These are phyloP conservation scores for Tylopilus sp. DNA, from an alignment of 768 basidiomycete genomes.

Conservation along the genomic window DNA sequence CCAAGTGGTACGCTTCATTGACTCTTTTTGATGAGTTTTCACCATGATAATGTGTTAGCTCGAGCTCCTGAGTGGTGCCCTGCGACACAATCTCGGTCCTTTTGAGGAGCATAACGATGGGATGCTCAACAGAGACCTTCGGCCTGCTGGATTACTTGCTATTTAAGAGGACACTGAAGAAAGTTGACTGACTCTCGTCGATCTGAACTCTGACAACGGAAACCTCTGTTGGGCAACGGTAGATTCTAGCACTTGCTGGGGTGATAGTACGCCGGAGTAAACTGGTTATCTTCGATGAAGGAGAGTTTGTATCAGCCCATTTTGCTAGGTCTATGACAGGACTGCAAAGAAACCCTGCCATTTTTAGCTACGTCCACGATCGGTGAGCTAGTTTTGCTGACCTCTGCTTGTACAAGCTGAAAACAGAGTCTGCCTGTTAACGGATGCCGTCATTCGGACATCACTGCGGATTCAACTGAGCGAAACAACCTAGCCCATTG, in stretches of 20 bases:
- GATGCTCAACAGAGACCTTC: background rate
- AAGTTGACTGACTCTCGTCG: slow-evolving; percentile 40
- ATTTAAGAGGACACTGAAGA: no score
- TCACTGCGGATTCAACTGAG: slow-evolving; percentile 6
- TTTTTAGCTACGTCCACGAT: slow-evolving; percentile 8
- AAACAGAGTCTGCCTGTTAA: background rate
- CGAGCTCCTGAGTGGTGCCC: slow-evolving; percentile 41
- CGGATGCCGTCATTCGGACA: slow-evolving; percentile 7
- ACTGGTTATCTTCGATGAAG: slow-evolving; percentile 45
- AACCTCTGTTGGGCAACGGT: slow-evolving; percentile 46
- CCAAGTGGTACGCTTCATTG: slow-evolving; percentile 23
- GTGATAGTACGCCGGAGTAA: slow-evolving; percentile 43
- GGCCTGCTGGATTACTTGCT: no score
- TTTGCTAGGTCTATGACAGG: no score
- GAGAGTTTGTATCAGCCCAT: slow-evolving; percentile 4
- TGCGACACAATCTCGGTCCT: slow-evolving; percentile 49
- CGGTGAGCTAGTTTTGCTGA: background rate
- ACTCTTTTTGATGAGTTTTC: background rate
- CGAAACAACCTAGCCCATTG: slow-evolving; percentile 7
- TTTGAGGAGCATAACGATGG: slow-evolving; percentile 48
- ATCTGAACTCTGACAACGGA: slow-evolving; percentile 34
- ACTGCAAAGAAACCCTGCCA: background rate
- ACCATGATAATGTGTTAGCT: slow-evolving; percentile 13
- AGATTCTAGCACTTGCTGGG: slow-evolving; percentile 42
- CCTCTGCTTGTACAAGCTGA: no score